Base-by-base conservation (phyloP, 306 rosid species). In the Ziziphus jujuba region DNA sequence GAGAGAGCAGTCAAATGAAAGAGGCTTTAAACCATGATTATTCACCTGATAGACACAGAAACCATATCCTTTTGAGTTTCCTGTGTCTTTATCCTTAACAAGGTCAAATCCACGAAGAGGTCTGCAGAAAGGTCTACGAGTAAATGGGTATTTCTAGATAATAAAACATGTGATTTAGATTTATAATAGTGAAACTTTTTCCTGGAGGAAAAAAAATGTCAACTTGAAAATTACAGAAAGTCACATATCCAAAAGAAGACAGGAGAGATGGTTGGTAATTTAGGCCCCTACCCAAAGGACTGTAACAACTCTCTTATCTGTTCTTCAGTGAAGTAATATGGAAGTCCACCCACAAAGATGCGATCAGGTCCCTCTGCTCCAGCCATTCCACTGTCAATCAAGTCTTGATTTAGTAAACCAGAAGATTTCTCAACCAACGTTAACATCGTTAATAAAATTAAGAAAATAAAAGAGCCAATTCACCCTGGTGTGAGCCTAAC, bases 41-140 rank as follows among this genome's bases (percentile, higher is more conserved):
- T 58, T 72, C 63, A 89, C 96, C 96, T 89, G 85, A 75, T 89
- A 89, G 43, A 85, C 79, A 55, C 96, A 87, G 71, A 89, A 89
- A 72, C 89, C 93, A 83, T 89, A 89, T 75, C 93, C 96, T 74
- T 87, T 85, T 40, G 96, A 89, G 70, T 87, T 85, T 77, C 93
- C 96, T 0, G 93, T 89, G 61, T 87, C 93, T 83, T 79, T 89
- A 77, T 89, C 93, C 80, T 86, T 83, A 66, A 87, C 96, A 22
- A 89, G 77, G 63, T 89, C 96, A 65, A 87, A 89, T 11, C 85
- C 86, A 24, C 85, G 84, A 52, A 89, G 91, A 70, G 92, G 81
- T 56, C 96, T 89, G 91, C 77, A 66, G 31, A 66, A 58, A 74
- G 63, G 36, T 52, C 61, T 25, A 57, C 12, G 49, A 59, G 70